Evolutionary conservation across 148 eudicot species (phyloP), one percentile per base, ranked within the genome.

Genomic region (Dysphania ambrosioides): DNA sequence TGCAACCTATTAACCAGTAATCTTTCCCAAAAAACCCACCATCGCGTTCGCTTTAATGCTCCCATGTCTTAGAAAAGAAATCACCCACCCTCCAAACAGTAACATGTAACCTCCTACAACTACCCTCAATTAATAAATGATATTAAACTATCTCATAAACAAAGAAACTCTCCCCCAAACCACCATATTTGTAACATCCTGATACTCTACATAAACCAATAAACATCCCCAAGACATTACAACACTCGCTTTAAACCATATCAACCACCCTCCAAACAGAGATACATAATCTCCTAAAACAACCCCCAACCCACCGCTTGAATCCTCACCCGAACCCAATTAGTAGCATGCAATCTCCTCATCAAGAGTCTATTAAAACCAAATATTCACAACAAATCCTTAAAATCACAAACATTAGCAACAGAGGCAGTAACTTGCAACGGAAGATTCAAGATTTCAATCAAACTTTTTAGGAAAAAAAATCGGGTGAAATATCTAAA

Each of bases 401-500:
- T 47, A 13, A 36, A 47, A 47, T 47, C 53, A 47, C 53, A 47
- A 47, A 36, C 40, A 36, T 36, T 2, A 36, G 40, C 8, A 36
- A 36, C 40, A 36, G 8, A 36, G 40, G 40, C 0, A 36, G 8
- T 2, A 36, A 36, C 8, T 36, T 8, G 40, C 40, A 36, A n/a
- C 8, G 2, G 2, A 36, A 36, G 40, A 36, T 36, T 36, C 40
- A 36, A 36, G 40, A 36, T 42, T n/a, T n/a, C 47, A 42, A 42
- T 2, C 9, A 42, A 42, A 11, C 47, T 42, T 19, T 2, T 0
- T 21, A 42, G 30, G 18, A 21, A 21, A 32, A 23, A 10, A 1
- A 53, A 8, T 60, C 1, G 6, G 21, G 23, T 30, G 16, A 26
- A 11, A 34, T 29, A 49, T 13, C 1, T 66, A 53, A 80, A 94